Evolutionary conservation across 257 asterid species (phyloP).

Genomic region (Salvia rosmarinus): DNA sequence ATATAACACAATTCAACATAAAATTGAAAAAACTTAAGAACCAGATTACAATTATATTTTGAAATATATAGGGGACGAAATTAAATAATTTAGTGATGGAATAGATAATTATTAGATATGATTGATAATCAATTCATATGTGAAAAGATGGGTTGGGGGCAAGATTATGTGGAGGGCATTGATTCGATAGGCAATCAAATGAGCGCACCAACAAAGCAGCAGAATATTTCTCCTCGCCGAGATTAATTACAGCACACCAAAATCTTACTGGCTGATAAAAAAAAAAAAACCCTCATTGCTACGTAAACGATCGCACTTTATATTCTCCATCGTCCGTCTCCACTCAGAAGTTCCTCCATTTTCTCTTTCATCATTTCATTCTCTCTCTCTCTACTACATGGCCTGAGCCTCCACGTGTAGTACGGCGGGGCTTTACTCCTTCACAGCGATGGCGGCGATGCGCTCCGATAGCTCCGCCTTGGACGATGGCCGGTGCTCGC

Average conservation of each 20-base stretch:
- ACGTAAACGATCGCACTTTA: conserved; percentile 40
- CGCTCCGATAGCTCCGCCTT: conserved; percentile 44
- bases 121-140: not conserved
- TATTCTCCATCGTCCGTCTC: conserved; percentile 31
- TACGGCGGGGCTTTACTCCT: conserved; percentile 22
- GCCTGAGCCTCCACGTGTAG: conserved; percentile 27
- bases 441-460: conserved; percentile 44
- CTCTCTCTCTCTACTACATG: conserved; percentile 24
- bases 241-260: conserved; percentile 28
- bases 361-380: conserved; percentile 14
- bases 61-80: not conserved
- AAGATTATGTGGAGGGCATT: conserved; percentile 25
- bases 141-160: not conserved
- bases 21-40: too few species aligned
- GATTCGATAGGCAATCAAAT: conserved; percentile 12
- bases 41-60: too few species aligned
- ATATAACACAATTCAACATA: too few species aligned
- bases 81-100: not conserved
- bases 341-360: conserved; percentile 24
- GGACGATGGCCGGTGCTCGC: conserved; percentile 50
- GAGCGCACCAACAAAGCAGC: conserved; percentile 36
- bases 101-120: not conserved
- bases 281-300: conserved; percentile 41
- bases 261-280: conserved; percentile 38
- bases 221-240: conserved; percentile 36